Evolutionary conservation across 179 eudicot species (phyloP), one percentile per base, ranked within the genome.

Genomic region (Spergularia azorica): DNA sequence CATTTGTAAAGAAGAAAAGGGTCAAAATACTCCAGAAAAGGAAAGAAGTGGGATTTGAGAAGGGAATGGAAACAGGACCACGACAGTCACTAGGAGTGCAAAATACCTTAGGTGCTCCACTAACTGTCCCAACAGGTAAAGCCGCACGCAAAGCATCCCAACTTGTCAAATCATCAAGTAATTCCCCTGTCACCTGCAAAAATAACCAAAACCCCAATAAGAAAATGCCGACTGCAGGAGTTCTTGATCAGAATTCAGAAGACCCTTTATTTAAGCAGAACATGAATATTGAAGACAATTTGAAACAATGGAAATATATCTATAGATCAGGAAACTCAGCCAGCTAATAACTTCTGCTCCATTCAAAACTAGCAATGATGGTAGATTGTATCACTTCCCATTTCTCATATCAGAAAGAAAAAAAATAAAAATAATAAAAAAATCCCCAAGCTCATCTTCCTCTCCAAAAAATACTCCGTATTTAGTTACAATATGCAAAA

Each of bases 111-210:
- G 98, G 98, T 36, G 98, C 98, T 62, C 98, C 98, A 73, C 98
- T 95, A 76, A 95, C 98, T 61, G 98, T 95, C 72, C 98, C 98
- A 79, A 95, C 97, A 71, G 98, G 98, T 84, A 95, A 86, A 61
- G 98, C 98, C 57, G 97, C 90, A 60, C 98, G 95, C 63, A 95
- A 83, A 74, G 84, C 98, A 83, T 95, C 98, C 98, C 98, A 91
- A 70, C 96, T 86, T 51, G 88, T 90, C 74, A 91, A 84, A 76
- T 86, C 65, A 76, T 91, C 92, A 68, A 81, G 92, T 72, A 90
- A 67, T 84, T 96, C 94, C 78, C 99, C 99, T 2, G 96, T 90
- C 76, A 96, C 99, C 99, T 96, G 86, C 65, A 81, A 71, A 69
- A 66, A 56, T 76, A 71, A 72, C 46, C 66, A 77, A 26, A 73